These are phyloP conservation scores for Nematocida minor DNA, from an alignment of 371 early-diverging fungal species.

Conservation along the genomic window DNA sequence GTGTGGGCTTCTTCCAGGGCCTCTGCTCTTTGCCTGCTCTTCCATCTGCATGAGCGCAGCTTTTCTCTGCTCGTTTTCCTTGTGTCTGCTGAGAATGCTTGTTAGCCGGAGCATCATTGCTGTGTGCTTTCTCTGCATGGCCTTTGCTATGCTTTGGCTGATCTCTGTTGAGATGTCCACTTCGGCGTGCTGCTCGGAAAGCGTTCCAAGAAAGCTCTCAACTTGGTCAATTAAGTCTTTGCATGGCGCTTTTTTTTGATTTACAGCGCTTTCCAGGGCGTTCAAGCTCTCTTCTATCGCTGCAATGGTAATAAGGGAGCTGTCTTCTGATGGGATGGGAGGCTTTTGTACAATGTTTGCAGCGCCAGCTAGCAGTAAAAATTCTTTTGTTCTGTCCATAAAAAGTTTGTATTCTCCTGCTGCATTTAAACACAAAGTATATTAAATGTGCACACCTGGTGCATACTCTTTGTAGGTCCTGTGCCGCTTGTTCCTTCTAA, in stretches of 20 bases:
- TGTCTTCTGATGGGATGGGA: not conserved
- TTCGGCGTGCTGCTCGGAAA: not conserved
- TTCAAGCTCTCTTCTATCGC: not conserved
- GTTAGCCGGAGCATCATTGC: not conserved
- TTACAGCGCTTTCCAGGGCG: not conserved
- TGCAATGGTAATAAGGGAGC: not conserved
- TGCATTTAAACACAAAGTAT: constrained; percentile 3
- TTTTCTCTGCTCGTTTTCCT: constrained; percentile 11
- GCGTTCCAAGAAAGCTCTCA: not conserved
- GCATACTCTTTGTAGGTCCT: too few species aligned
- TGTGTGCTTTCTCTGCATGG: not conserved
- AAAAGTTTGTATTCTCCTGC: constrained; percentile 17
- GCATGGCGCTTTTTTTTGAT: not conserved
- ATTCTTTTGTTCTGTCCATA: constrained; percentile 64
- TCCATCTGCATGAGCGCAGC: not conserved
- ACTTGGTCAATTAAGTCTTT: not conserved
- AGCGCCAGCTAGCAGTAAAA: constrained; percentile 46
- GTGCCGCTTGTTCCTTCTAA: too few species aligned
- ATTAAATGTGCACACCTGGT: not conserved
- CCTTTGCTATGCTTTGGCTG: not conserved
- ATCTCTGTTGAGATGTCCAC: not conserved
- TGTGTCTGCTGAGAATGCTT: not conserved
- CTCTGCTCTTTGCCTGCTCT: not conserved
- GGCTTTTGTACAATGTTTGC: constrained; percentile 54
- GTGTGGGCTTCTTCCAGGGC: not conserved